These are phyloP conservation scores for Polychaeton citri DNA, from an alignment of 2,329 filamentous ascomycete genomes.

Conservation along the genomic window DNA sequence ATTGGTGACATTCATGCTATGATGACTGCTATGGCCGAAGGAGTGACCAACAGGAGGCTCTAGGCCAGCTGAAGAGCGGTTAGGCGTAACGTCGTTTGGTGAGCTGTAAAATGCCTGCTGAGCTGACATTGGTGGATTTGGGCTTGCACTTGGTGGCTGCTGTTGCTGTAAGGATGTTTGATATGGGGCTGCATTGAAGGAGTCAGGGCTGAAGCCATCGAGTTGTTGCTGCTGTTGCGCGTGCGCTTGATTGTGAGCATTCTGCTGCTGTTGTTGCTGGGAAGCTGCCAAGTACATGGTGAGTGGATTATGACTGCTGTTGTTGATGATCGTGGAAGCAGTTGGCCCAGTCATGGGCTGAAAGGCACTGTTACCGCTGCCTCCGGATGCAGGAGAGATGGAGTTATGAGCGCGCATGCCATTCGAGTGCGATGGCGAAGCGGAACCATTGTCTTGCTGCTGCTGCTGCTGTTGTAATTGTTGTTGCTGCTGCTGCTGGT, in stretches of 20 bases:
- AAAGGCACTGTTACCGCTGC: constrained; percentile 42
- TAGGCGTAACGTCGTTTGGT: constrained; percentile 44
- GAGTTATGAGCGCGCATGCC: constrained; percentile 42
- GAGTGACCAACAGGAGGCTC: constrained; percentile 29
- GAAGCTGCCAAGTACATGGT: constrained; percentile 65
- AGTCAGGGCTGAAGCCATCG: constrained; percentile 15
- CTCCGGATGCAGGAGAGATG: constrained; percentile 47
- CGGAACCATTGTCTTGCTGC: constrained; percentile 36
- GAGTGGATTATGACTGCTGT: constrained; percentile 68
- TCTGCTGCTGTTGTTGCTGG: constrained; percentile 50
- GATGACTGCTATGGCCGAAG: constrained; percentile 41
- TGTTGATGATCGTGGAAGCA: constrained; percentile 64
- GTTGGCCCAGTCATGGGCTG: constrained; percentile 50
- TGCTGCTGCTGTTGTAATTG: constrained; percentile 55
- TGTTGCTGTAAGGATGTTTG: constrained; percentile 46
- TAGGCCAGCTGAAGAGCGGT: constrained; percentile 16
- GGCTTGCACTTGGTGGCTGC: constrained; percentile 38
- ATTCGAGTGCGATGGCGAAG: constrained; percentile 44
- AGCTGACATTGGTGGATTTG: constrained; percentile 30
- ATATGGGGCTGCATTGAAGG: constrained; percentile 25
- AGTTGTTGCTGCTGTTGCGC: constrained; percentile 29
- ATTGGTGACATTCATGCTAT: constrained; percentile 36
- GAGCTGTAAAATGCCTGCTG: constrained; percentile 72
- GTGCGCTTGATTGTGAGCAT: constrained; percentile 19
- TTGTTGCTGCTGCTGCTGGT: constrained; percentile 40